phyloP scores from a whole-genome alignment of 805 yeast genomes.

The Yamadazyma endophytica region DNA sequence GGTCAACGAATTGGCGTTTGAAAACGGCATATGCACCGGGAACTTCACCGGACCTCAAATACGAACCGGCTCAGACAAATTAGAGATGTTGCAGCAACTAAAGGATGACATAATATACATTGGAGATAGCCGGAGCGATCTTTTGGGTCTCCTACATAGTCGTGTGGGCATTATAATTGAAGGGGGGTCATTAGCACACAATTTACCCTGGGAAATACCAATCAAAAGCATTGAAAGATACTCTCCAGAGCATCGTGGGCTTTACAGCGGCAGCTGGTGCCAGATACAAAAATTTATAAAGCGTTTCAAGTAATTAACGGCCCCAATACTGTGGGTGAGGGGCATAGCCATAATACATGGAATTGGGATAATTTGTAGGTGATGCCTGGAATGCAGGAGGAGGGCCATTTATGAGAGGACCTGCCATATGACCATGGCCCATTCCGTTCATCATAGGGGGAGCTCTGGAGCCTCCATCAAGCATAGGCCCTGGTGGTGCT shows the following conservation, averaged over 20 bases:
- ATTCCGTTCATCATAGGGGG: too few species aligned
- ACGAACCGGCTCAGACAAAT: constrained; percentile 56
- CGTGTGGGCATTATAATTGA: constrained; percentile 45
- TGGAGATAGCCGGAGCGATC: constrained; percentile 64
- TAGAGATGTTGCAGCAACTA: constrained; percentile 14
- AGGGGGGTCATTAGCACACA: constrained; percentile 27
- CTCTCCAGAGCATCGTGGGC: not conserved
- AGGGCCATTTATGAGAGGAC: too few species aligned
- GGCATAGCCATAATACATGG: too few species aligned
- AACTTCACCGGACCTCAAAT: constrained; percentile 20
- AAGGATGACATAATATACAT: constrained; percentile 36
- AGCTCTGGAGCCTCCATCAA: too few species aligned
- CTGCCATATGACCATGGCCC: too few species aligned
- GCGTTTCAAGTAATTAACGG: too few species aligned
- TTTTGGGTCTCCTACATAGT: constrained; percentile 45
- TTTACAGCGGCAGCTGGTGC: constrained; percentile 3
- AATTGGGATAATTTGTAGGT: too few species aligned
- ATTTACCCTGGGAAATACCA: constrained; percentile 10
- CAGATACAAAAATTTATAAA: constrained; percentile 1
- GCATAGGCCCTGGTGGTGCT: too few species aligned
- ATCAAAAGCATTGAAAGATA: not conserved
- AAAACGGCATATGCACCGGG: constrained; percentile 24
- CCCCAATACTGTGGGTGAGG: too few species aligned
- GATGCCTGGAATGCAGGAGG: too few species aligned
- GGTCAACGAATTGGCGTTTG: constrained; percentile 49